Conservation (phyloP, 192 early-diverging fungal genomes). For the Chytriomyces sp. region DNA sequence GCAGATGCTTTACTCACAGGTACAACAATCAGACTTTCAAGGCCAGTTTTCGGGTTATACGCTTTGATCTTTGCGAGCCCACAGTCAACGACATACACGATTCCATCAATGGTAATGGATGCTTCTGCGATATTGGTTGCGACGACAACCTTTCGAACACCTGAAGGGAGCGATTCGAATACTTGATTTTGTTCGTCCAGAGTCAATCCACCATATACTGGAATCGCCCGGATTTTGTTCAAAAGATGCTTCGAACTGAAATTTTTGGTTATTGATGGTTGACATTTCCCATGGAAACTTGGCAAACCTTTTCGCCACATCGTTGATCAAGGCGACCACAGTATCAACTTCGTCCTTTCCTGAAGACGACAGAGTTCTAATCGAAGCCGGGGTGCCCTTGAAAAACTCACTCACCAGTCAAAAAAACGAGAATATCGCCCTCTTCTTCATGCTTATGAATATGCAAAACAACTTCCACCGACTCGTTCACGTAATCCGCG, state of each 20-base stretch:
- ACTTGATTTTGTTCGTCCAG: conserved; percentile 69
- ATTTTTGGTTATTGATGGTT: too few relatives aligned
- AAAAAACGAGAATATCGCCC: conserved; percentile 40
- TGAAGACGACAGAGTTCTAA: conserved; percentile 65
- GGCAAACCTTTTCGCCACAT: conserved; percentile 52
- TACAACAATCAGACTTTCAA: conserved; percentile 50
- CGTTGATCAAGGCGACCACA: conserved; percentile 63
- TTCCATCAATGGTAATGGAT: conserved; percentile 75
- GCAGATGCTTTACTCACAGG: conserved; percentile 54
- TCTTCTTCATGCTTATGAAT: conserved; percentile 63
- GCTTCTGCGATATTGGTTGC: conserved; percentile 92
- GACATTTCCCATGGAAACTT: neutral
- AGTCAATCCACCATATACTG: conserved; percentile 75
- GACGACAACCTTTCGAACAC: conserved; percentile 82
- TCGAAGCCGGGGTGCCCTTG: neutral
- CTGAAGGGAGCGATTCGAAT: conserved; percentile 62
- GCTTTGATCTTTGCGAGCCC: conserved; percentile 75
- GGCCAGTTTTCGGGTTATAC: conserved; percentile 45
- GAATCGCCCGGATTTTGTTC: conserved; percentile 37
- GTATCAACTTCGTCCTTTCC: conserved; percentile 78
- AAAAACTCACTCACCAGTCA: conserved; percentile 19
- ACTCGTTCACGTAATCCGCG: conserved; percentile 67
- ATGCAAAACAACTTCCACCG: conserved; percentile 75
- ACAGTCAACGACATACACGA: conserved; percentile 78
- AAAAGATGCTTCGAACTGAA: neutral